Conservation (phyloP, 1,284 basidiomycete species). For the Trametes hirsuta region DNA sequence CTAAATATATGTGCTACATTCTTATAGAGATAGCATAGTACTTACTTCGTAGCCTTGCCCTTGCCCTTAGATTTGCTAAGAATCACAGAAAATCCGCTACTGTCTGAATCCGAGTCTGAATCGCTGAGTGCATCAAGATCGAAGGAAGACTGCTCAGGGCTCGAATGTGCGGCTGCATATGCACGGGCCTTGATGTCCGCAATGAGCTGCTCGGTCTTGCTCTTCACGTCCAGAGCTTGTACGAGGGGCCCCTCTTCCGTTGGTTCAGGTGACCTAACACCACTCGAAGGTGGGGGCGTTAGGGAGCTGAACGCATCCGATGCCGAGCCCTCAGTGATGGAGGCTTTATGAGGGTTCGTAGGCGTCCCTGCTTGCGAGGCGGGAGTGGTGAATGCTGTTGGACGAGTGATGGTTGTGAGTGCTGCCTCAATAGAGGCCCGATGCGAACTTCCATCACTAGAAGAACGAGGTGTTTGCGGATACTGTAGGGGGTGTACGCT, state of each 20-base stretch:
- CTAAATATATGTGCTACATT: slow-evolving; percentile 6
- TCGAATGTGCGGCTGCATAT: slow-evolving; percentile 42
- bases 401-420: not conserved
- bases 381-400: slow-evolving; percentile 3
- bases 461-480: slow-evolving; percentile 22
- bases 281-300: slow-evolving; percentile 45
- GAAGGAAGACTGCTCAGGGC: slow-evolving; percentile 37
- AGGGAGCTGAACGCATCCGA: slow-evolving; percentile 28
- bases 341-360: not conserved
- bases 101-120: slow-evolving; percentile 47
- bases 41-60: slow-evolving; percentile 19
- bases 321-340: not conserved
- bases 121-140: slow-evolving; percentile 18
- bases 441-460: slow-evolving; percentile 24
- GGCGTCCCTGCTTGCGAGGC: slow-evolving; percentile 4
- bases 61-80: slow-evolving; percentile 17
- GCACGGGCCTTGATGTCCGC: slow-evolving; percentile 60
- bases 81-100: slow-evolving; percentile 10
- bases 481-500: not conserved
- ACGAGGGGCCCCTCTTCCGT: slow-evolving; percentile 42
- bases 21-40: not conserved
- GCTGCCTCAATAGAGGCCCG: not conserved
- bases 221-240: slow-evolving; percentile 41
- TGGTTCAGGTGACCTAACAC: slow-evolving; percentile 26
- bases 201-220: slow-evolving; percentile 61